These are phyloP conservation scores for Plasmodium reichenowi DNA, from an alignment of 169 alveolate genomes.

Conservation along the genomic window DNA sequence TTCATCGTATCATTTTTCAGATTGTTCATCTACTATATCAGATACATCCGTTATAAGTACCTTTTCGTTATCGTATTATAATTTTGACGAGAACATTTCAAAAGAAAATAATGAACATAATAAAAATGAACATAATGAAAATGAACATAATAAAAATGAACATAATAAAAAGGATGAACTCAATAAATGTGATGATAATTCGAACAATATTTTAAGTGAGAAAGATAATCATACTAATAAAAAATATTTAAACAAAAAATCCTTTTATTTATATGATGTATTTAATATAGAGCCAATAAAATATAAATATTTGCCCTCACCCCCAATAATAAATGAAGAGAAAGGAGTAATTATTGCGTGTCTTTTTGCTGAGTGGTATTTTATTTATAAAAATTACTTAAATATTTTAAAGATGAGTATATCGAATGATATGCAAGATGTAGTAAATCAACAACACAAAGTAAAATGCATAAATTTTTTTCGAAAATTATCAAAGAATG, in stretches of 20 bases:
- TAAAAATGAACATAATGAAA: neutral
- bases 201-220: conserved; percentile 17
- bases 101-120: conserved; percentile 14
- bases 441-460: conserved; percentile 50
- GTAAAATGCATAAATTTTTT: conserved; percentile 51
- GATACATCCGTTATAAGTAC: conserved; percentile 33
- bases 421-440: conserved; percentile 28
- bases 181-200: neutral
- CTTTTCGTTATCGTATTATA: conserved; percentile 8
- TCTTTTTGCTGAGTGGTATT: conserved; percentile 71
- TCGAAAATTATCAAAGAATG: conserved; percentile 35
- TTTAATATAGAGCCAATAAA: conserved; percentile 43
- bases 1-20: conserved; percentile 13
- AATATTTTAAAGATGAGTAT: conserved; percentile 35
- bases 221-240: conserved; percentile 5
- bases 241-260: conserved; percentile 15
- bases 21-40: conserved; percentile 22
- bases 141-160: too few relatives aligned
- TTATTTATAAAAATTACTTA: conserved; percentile 67
- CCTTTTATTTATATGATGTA: conserved; percentile 27
- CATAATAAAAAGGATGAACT: too few relatives aligned
- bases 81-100: neutral
- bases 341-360: conserved; percentile 52
- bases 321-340: conserved; percentile 54
- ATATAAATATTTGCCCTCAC: conserved; percentile 66